phyloP scores from a whole-genome alignment of 2,329 filamentous ascomycete genomes.

The Fusarium sp. region DNA sequence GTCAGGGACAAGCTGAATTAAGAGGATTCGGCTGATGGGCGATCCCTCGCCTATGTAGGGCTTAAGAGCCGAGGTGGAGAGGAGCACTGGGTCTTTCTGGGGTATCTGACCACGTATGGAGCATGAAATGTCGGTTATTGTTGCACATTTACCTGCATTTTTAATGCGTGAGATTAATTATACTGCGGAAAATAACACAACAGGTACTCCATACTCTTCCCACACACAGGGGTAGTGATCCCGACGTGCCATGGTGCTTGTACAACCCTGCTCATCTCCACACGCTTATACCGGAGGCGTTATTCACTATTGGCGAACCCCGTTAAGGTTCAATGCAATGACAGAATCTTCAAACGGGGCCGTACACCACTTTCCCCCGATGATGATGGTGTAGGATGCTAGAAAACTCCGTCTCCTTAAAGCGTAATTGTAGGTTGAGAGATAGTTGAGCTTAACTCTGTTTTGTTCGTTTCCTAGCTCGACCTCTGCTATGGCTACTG shows the following conservation, averaged over 20 bases:
- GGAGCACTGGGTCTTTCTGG: neutral
- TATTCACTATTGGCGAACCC: neutral
- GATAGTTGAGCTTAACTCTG: neutral
- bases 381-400: neutral
- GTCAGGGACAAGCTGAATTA: neutral
- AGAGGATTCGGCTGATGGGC: neutral
- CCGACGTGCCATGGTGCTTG: neutral
- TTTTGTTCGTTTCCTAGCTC: neutral
- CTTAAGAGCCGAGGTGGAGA: neutral
- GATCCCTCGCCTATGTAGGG: neutral
- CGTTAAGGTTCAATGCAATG: neutral
- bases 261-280: neutral
- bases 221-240: neutral
- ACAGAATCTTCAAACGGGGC: neutral
- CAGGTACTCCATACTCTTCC: neutral
- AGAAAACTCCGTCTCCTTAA: neutral
- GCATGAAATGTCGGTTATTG: neutral
- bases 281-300: neutral
- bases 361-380: neutral
- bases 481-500: neutral
- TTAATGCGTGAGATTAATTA: neutral
- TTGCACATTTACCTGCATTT: neutral
- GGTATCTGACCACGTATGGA: neutral
- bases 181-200: neutral
- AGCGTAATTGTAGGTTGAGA: neutral